Percentiles rank a stretch among this genome's conserved stretches.
Evolutionary conservation across 2,329 filamentous ascomycete species (phyloP).

Genomic region (Xylariaceae sp.): DNA sequence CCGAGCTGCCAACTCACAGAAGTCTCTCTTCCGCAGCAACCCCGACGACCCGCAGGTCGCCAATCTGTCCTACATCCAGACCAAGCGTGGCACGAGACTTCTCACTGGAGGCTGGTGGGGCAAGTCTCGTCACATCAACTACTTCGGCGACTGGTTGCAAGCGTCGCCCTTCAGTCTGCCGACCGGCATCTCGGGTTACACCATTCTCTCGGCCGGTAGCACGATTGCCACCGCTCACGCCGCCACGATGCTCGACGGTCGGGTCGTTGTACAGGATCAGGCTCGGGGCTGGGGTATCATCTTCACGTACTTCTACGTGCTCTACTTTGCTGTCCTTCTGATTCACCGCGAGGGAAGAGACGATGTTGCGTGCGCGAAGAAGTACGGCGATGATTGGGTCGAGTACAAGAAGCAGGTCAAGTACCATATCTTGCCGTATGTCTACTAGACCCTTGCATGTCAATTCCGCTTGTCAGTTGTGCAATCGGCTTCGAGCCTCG

Average conservation of each 20-base stretch:
- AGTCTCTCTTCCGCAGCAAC: constrained; percentile 88
- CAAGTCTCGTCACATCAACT: constrained; percentile 80
- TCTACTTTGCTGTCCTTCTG: constrained; percentile 85
- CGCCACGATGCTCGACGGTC: constrained; percentile 54
- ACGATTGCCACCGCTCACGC: constrained; percentile 43
- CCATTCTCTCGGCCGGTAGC: constrained; percentile 57
- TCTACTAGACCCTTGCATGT: constrained; percentile 55
- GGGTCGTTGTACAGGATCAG: constrained; percentile 63
- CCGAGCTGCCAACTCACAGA: constrained; percentile 85
- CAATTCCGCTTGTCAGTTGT: neutral
- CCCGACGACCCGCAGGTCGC: constrained; percentile 75
- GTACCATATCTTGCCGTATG: constrained; percentile 75
- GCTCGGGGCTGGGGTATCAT: constrained; percentile 78
- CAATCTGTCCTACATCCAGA: constrained; percentile 82
- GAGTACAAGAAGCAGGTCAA: constrained; percentile 78
- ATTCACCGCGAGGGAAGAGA: constrained; percentile 84
- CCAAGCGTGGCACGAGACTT: constrained; percentile 72
- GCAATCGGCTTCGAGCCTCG: neutral
- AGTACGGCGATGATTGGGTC: constrained; percentile 92
- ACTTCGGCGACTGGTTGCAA: constrained; percentile 92
- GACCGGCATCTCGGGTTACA: constrained; percentile 73
- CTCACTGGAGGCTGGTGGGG: constrained; percentile 24
- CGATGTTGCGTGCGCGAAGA: constrained; percentile 81
- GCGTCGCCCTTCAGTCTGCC: constrained; percentile 86
- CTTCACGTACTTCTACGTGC: constrained; percentile 89